Base-by-base conservation (phyloP, 352 stramenopile species). In the Phytopythium mirpurense region DNA sequence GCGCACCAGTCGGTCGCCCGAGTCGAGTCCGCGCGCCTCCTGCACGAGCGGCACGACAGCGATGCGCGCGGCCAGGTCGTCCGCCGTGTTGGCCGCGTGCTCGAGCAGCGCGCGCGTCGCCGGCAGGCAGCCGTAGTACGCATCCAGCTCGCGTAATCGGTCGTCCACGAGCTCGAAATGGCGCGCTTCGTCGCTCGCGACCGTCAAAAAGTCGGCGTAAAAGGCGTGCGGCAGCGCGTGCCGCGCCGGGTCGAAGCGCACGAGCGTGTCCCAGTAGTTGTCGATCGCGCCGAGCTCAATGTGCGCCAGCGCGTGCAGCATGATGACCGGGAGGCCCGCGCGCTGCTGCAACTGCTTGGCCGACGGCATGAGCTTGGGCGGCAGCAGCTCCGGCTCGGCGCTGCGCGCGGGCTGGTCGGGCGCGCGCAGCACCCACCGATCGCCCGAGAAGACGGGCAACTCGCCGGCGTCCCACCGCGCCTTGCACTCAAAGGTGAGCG, bases 191-290 rank as follows among this genome's bases (percentile, higher is more conserved):
- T 94, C 83, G 27, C 66, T 72, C 40, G 79, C 81, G 19, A 92
- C 81, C 7, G 57, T 67, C 11, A 91, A 50, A 24, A 92, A 91
- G 34, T 94, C 83, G 35, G 78, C 59, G 49, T 90, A 94, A 53
- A 90, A 94, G 7, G 53, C 74, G 21, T 56, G 59, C 3, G 83
- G 65, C 18, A 92, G 47, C 8, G 70, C 34, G 43, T 87, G 74
- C 24, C 29, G 40, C 0, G 53, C 35, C 9, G 81, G 83, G 49
- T 91, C 74, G 47, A 92, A 94, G 29, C 83, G 83, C 46, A 90
- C 79, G 46, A 94, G 52, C 29, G 83, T 94, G 59, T 94, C 83
- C 83, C 81, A 92, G 59, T 94, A 94, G 52, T 94, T 94, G 60
- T 94, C 83, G 52, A 94, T 86, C 2, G 83, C 83, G 18, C 83